Conservation (phyloP, 2,329 filamentous ascomycete genomes). For the Claviceps arundinis region DNA sequence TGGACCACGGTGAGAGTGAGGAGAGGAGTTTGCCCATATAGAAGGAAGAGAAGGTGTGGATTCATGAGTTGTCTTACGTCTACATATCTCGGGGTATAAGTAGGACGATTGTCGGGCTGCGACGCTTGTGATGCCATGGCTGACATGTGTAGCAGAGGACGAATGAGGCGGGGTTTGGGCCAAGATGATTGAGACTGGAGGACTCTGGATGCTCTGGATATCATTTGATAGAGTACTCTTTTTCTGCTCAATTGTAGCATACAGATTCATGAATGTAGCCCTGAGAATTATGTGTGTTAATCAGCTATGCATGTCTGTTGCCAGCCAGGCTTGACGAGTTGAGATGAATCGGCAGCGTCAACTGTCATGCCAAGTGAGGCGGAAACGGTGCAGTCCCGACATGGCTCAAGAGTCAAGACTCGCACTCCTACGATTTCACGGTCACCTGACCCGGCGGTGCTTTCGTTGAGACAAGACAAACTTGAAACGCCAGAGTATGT, state of each 20-base stretch:
- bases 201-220: background rate
- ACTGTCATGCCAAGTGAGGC: background rate
- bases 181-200: background rate
- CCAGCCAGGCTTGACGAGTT: background rate
- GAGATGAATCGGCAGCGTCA: background rate
- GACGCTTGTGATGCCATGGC: constrained; percentile 16
- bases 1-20: background rate
- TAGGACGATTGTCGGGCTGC: constrained; percentile 7
- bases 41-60: background rate
- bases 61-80: constrained; percentile 35
- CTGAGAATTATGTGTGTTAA: too few relatives aligned
- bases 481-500: too few relatives aligned
- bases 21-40: background rate
- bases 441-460: background rate
- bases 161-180: background rate
- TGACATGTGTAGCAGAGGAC: constrained; percentile 4
- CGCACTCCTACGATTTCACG: background rate
- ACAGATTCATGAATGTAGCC: too few relatives aligned
- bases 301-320: background rate
- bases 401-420: too few relatives aligned
- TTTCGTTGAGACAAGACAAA: too few relatives aligned
- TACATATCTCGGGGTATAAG: constrained; percentile 39
- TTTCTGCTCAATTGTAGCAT: too few relatives aligned
- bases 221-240: background rate
- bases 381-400: background rate